These are phyloP conservation scores for Sphagnum magellanicum DNA, from an alignment of 228 moss, liverwort and hornwort genomes.

Conservation along the genomic window DNA sequence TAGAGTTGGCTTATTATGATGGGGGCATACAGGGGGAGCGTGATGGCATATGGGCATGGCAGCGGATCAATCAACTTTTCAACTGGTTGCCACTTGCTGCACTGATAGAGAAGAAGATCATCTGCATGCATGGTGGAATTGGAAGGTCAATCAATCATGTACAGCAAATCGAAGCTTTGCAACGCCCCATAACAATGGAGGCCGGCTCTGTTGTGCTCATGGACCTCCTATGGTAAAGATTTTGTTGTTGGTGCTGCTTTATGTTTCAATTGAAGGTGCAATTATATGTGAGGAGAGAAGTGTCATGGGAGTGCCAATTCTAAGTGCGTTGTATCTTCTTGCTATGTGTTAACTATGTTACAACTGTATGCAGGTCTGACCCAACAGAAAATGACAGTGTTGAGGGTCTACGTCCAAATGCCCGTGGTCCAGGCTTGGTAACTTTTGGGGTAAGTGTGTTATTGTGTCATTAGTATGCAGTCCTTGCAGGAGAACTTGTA, in stretches of 20 bases:
- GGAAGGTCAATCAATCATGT: slow-evolving; percentile 82
- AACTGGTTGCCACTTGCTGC: slow-evolving; percentile 87
- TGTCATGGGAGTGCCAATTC: no score
- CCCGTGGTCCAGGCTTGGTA: slow-evolving; percentile 86
- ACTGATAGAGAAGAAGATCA: slow-evolving; percentile 75
- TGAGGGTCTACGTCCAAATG: slow-evolving; percentile 81
- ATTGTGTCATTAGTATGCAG: no score
- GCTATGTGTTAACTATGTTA: background rate
- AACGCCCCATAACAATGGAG: slow-evolving; percentile 85
- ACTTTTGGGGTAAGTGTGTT: slow-evolving; percentile 62
- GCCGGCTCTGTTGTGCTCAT: slow-evolving; percentile 86
- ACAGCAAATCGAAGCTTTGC: slow-evolving; percentile 76
- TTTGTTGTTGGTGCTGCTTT: background rate
- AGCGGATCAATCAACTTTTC: slow-evolving; percentile 76
- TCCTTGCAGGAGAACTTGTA: no score
- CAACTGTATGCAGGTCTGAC: slow-evolving; percentile 54
- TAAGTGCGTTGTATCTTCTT: no score
- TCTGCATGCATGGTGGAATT: slow-evolving; percentile 92
- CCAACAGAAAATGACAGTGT: slow-evolving; percentile 94
- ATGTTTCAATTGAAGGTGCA: no score
- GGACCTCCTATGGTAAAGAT: slow-evolving; percentile 69
- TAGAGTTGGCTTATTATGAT: no score
- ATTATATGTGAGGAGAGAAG: no score
- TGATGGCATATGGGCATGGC: slow-evolving; percentile 90
- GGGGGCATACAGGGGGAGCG: slow-evolving; percentile 47